Conservation (phyloP, 805 yeast genomes). For the Wickerhamiella azymoides region DNA sequence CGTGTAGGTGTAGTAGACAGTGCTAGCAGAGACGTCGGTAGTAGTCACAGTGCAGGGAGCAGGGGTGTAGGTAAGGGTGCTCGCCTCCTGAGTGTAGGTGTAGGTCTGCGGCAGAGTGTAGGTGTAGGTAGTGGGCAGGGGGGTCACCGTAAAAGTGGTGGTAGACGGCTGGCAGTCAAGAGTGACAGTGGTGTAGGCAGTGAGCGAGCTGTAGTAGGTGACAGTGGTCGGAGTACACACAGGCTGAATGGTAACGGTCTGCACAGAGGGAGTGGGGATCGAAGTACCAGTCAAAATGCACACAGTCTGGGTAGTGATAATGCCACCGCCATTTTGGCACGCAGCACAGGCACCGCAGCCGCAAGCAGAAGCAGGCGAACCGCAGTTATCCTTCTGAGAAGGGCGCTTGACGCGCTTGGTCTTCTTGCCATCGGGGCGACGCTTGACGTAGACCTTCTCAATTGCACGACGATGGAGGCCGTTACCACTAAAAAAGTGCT, state of each 20-base stretch:
- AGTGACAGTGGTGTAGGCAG: conserved; percentile 5
- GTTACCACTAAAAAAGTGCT: background rate
- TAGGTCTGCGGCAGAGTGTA: background rate
- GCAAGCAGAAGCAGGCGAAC: background rate
- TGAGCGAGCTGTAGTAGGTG: background rate
- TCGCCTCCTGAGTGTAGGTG: background rate
- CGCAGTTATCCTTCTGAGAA: background rate
- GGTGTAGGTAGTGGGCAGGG: conserved; percentile 2
- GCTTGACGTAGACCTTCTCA: background rate
- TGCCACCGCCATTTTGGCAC: background rate
- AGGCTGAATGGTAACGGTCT: conserved; percentile 5
- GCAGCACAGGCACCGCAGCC: conserved; percentile 3
- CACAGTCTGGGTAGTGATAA: conserved; percentile 1
- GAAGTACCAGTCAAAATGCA: conserved; percentile 2
- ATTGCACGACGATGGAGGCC: conserved; percentile 1
- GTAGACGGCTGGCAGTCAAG: conserved; percentile 1
- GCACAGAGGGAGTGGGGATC: background rate
- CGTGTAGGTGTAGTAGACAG: background rate
- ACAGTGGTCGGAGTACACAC: conserved; percentile 3
- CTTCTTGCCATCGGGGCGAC: background rate
- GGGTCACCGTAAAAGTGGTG: conserved; percentile 1
- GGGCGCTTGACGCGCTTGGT: background rate
- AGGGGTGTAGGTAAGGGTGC: background rate
- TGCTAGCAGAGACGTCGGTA: background rate
- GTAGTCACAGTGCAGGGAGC: background rate